Base-by-base conservation (phyloP, 2,329 filamentous ascomycete species). In the Xylaria sp. region DNA sequence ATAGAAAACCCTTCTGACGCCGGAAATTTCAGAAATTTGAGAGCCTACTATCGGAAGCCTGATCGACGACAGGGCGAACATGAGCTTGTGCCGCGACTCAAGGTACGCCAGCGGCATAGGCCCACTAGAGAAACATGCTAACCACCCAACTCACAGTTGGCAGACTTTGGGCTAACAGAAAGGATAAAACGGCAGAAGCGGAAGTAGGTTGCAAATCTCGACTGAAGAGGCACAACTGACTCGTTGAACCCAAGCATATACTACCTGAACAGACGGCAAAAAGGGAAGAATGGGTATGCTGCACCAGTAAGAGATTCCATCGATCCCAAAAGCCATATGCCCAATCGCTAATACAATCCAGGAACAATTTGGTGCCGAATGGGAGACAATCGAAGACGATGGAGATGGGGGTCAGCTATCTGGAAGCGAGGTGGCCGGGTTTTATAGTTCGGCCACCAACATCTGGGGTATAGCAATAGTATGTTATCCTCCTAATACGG, bases 301-400 rank as follows among this genome's bases (percentile, higher is more conserved):
- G 52, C 62, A 34, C 63, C 63, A 6, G 63, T 64, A 39, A 54
- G 63, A 52, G 19, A 24, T 34, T 44, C 48, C 16, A 57, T 19
- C 2, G 17, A 34, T 2, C 19, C 5, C 4, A 11, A 19, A 7
- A 5, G 11, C 34, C 8, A 7, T 18, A 8, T 17, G 11, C 16
- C 9, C 7, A 7, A 26, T 18, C 38, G 44, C 17, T 52, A 21
- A 56, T 34, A 17, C 7, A 43, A 39, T 21, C 20, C 29, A 61
- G 55, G 58, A 63, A 39, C 60, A 63, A 57, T 67, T 65, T 22
- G 55, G 52, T 2, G 37, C 24, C 0, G 61, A 65, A n/a, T 67
- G 65, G 65, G 59, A 65, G 4, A 5, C 19, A 7, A 19, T 60
- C 11, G 39, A 44, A 1, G 9, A 4, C 18, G 17, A 24, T 1